Conservation (phyloP, 1,284 basidiomycete genomes). For the Trichosporon faecale region DNA sequence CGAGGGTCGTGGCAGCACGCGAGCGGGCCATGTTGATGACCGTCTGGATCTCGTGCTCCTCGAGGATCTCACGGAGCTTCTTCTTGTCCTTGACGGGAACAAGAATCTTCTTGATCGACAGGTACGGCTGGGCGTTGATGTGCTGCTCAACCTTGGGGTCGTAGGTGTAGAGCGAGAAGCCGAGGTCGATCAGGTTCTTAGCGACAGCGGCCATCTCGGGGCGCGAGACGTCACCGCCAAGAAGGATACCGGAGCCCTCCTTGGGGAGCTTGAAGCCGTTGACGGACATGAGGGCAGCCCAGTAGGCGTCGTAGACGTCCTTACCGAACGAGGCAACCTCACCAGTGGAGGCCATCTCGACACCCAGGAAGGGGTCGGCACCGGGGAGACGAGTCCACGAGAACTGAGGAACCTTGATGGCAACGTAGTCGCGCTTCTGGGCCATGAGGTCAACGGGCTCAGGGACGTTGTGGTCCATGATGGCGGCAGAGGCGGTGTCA, state of each 20-base stretch:
- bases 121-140: constrained; percentile 75
- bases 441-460: constrained; percentile 92
- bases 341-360: constrained; percentile 98
- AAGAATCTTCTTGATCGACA: constrained; percentile 76
- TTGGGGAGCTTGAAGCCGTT: constrained; percentile 72
- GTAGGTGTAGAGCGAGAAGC: constrained; percentile 75
- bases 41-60: constrained; percentile 91
- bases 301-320: constrained; percentile 94
- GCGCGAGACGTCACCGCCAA: constrained; percentile 82
- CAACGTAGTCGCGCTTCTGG: constrained; percentile 83
- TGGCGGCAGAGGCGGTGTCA: constrained; percentile 88
- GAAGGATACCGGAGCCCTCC: constrained; percentile 43
- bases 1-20: constrained; percentile 72
- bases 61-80: constrained; percentile 73
- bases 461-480: constrained; percentile 79
- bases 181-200: constrained; percentile 94
- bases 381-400: constrained; percentile 86
- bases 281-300: constrained; percentile 84
- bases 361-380: constrained; percentile 94
- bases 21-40: constrained; percentile 90
- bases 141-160: constrained; percentile 85
- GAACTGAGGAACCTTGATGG: constrained; percentile 98
- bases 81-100: constrained; percentile 98
- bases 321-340: constrained; percentile 97
- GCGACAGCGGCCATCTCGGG: constrained; percentile 69